phyloP scores from a whole-genome alignment of 2,329 filamentous ascomycete genomes.

The Gnomoniopsis smithogilvyi region DNA sequence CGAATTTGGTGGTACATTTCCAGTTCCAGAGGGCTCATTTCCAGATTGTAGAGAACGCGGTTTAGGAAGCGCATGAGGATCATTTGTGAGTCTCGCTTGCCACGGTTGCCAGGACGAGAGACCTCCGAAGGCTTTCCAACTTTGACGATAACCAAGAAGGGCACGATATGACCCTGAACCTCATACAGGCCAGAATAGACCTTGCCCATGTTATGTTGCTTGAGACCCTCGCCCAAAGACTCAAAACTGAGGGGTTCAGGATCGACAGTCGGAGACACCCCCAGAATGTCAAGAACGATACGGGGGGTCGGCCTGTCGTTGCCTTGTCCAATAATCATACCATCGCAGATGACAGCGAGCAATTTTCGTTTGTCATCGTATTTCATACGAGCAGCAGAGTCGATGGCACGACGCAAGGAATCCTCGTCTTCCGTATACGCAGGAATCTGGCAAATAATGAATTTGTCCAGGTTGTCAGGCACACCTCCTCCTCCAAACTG shows the following conservation, averaged over 20 bases:
- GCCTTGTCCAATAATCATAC: constrained; percentile 99
- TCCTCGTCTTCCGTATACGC: constrained; percentile 99
- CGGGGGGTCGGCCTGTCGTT: constrained; percentile 94
- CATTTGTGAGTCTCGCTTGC: constrained; percentile 99
- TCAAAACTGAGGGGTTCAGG: constrained; percentile 97
- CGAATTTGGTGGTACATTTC: constrained; percentile 99
- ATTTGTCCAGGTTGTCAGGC: constrained; percentile 96
- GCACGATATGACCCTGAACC: constrained; percentile 95
- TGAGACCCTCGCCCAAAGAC: constrained; percentile 89
- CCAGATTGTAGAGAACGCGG: constrained; percentile 93
- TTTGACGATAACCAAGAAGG: constrained; percentile 95
- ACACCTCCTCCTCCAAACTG: constrained; percentile 90
- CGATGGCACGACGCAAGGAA: constrained; percentile 91
- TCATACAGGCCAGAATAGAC: constrained; percentile 97
- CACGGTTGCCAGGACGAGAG: constrained; percentile 90
- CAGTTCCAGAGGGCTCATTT: constrained; percentile 94
- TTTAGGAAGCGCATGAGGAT: constrained; percentile 98
- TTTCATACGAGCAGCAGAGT: constrained; percentile 90
- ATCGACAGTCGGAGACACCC: constrained; percentile 89
- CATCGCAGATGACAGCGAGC: constrained; percentile 87
- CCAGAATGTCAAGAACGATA: constrained; percentile 95
- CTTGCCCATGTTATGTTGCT: constrained; percentile 99
- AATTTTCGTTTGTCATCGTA: constrained; percentile 99
- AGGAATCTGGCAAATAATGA: constrained; percentile 95
- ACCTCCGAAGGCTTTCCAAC: constrained; percentile 97